Evolutionary conservation across 805 yeast genomes (phyloP), one percentile per base, ranked within the genome.

Genomic region (Cyberlindnera maclurae): DNA sequence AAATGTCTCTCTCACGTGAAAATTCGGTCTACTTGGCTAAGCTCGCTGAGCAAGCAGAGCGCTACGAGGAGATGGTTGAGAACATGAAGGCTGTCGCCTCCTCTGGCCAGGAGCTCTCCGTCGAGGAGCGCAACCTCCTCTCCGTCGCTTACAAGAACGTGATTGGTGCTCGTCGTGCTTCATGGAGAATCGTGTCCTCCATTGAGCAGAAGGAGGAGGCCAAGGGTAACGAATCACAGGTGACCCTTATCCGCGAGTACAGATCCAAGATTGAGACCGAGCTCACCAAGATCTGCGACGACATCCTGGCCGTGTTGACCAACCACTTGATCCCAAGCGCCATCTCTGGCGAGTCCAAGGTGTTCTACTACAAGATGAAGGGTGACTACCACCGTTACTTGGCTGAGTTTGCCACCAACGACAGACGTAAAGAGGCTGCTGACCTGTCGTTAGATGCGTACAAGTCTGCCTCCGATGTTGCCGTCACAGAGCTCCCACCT

Each of bases 371-470:
- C 73, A 90, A 90, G 78, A 90, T 90, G 97, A 90, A 90, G 74
- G 98, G 97, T 75, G 98, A 90, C 68, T 90, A 90, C 75, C 95
- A 89, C 75, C 95, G 98, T 75, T 90, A 90, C 69, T 77, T 90
- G 70, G 97, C 97, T 47, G 98, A 90, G 73, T 93, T 90, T 61
- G 90, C 97, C 47, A 75, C 79, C 56, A 79, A 85, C 50, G 97
- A 88, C 54, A 83, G 82, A 68, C 85, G 96, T 64, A 86, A 88
- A 64, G 87, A 75, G 51, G 94, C 96, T 49, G 93, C 97, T 37
- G 88, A 84, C 57, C 75, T 82, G 51, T 90, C 97, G 29, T 77
- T 88, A 61, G 95, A 87, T 67, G 90, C 96, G 47, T 90, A 90
- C 76, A 84, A 85, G 69, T 64, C 94, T 52, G 98, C 98, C 38